A percentile compares a stretch with the other conserved stretches of the same genome.
These are phyloP conservation scores for Linnemannia schmuckeri DNA, from an alignment of 192 early-diverging fungal species.

Conservation along the genomic window DNA sequence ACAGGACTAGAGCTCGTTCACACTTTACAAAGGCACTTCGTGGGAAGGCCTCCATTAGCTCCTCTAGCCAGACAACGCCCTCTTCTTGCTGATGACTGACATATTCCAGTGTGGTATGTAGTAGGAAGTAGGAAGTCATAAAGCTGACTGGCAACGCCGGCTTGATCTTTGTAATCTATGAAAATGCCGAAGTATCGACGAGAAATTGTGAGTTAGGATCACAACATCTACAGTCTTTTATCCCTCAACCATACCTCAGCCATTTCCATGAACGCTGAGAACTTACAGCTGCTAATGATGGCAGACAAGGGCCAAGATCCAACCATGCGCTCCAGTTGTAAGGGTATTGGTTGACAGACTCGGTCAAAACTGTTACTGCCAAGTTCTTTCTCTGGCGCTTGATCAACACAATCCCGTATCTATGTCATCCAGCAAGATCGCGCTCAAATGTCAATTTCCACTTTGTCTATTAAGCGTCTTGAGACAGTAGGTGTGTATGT, in stretches of 20 bases:
- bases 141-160: constrained; percentile 46
- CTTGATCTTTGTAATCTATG: constrained; percentile 27
- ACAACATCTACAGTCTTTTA: not conserved
- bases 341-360: constrained; percentile 78
- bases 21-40: constrained; percentile 75
- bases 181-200: not conserved
- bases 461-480: not conserved
- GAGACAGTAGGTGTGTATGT: not conserved
- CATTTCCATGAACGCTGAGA: not conserved
- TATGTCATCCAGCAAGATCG: constrained; percentile 29
- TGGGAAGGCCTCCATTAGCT: constrained; percentile 67
- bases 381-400: constrained; percentile 53
- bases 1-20: constrained; percentile 71
- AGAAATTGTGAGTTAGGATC: not conserved
- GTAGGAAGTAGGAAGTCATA: constrained; percentile 63
- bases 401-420: constrained; percentile 67
- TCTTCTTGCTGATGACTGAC: constrained; percentile 52
- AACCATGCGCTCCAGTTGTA: constrained; percentile 96
- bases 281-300: constrained; percentile 53
- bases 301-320: constrained; percentile 73
- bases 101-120: constrained; percentile 68
- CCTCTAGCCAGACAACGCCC: constrained; percentile 38
- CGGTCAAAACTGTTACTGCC: constrained; percentile 69
- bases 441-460: constrained; percentile 18
- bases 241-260: not conserved